Base-by-base conservation (phyloP, 225 moss, liverwort and hornwort species). In the Asterella californica region DNA sequence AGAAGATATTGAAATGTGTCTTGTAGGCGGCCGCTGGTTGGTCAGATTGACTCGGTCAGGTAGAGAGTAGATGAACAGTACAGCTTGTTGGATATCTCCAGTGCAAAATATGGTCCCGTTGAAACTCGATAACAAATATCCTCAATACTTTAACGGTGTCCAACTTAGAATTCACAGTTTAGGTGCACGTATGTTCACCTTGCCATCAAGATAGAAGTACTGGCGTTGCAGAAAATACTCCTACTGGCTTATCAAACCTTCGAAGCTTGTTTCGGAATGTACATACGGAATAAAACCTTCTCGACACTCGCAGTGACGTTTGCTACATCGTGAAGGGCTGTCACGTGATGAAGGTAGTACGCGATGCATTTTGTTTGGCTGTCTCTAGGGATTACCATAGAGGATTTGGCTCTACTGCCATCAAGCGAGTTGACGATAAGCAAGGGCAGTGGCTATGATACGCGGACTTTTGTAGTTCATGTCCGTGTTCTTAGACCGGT, bases 21-120 rank as follows among this genome's bases (percentile, higher is more conserved):
- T 57, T 76, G 75, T 76, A 76, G 75, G 75, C 34, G 37, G 75
- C 59, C 24, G 75, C 34, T 34, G 75, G 75, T 59, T 76, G 75
- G 75, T 76, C 75, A 52, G 75, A 76, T 76, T 76, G 75, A 76
- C 55, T 24, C 24, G 22, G 57, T 75, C 34, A 22, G 52, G 30
- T 73, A 52, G 4, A 55, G 21, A 72, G 75, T 55, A 75, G 57
- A 38, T 36, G 59, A 57, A 1, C 2, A 74, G 15, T 74, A 10
- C 52, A 50, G n/a, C 74, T 54, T 12, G 67, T 52, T 25, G 15
- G 70, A 19, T 10, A 30, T 73, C 50, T 50, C 48, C 27, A 75
- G 32, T 54, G 48, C 53, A 33, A 29, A 22, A 3, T 1, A 54
- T 75, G 15, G 49, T 49, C 17, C 42, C 27, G 72, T 64, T 64